Percentiles rank a stretch among this genome's conserved stretches.
phyloP scores from a whole-genome alignment of 176 grass and related monocot species.

The Phyllostachys edulis region DNA sequence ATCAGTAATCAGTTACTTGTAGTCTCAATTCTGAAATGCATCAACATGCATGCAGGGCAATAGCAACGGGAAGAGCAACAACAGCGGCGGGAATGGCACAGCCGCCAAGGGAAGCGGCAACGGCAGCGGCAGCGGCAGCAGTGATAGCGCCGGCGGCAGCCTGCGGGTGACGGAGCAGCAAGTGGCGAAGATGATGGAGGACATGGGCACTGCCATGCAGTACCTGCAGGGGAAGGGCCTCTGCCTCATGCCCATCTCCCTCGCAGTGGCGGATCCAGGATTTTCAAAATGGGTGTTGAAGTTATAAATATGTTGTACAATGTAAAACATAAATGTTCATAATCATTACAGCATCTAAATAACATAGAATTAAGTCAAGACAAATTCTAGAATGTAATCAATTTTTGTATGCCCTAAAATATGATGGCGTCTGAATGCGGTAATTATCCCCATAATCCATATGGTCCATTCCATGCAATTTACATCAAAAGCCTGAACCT shows the following conservation, averaged over 20 bases:
- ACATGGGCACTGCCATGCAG: conserved; percentile 98
- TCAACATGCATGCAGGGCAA: conserved; percentile 36
- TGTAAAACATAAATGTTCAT: too few species aligned
- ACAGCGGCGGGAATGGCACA: not conserved
- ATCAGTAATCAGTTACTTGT: not conserved
- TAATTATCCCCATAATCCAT: not conserved
- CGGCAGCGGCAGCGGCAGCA: too few species aligned
- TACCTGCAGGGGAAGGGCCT: conserved; percentile 97
- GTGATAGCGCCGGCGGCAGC: too few species aligned
- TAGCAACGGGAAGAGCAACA: conserved; percentile 13
- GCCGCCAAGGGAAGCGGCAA: not conserved
- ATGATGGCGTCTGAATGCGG: not conserved
- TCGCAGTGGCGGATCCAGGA: conserved; percentile 35
- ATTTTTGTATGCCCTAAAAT: not conserved
- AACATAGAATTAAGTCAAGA: not conserved
- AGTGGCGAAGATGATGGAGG: conserved; percentile 28
- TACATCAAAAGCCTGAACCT: not conserved
- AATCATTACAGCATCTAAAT: not conserved
- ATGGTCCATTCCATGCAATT: not conserved
- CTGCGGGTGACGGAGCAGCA: too few species aligned
- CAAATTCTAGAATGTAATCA: not conserved
- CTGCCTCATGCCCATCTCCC: conserved; percentile 99
- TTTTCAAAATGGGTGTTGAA: too few species aligned
- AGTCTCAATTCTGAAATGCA: not conserved
- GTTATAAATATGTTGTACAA: too few species aligned